A percentile compares a stretch with the other conserved stretches of the same genome.
These are phyloP conservation scores for Alternaria atra DNA, from an alignment of 2,329 filamentous ascomycete genomes.

Conservation along the genomic window DNA sequence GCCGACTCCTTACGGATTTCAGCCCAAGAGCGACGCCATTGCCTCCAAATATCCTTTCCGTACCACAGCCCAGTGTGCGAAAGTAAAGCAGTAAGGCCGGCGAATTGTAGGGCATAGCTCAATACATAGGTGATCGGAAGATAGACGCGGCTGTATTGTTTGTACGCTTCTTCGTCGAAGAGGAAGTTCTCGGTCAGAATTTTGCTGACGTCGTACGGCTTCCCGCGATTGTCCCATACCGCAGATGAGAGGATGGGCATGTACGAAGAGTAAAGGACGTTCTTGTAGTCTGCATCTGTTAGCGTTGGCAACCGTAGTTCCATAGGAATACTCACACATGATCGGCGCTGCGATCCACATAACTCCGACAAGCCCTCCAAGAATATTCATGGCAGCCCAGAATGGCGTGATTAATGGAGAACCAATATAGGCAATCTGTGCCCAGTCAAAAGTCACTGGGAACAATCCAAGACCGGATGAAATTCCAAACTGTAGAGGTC, in stretches of 20 bases:
- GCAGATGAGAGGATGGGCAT: slow-evolving; percentile 86
- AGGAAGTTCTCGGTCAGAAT: slow-evolving; percentile 81
- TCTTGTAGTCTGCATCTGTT: slow-evolving; percentile 68
- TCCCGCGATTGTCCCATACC: slow-evolving; percentile 85
- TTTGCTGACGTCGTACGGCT: slow-evolving; percentile 80
- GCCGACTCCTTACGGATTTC: slow-evolving; percentile 61
- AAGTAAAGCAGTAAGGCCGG: slow-evolving; percentile 78
- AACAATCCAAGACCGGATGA: slow-evolving; percentile 85
- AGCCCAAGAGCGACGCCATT: slow-evolving; percentile 74
- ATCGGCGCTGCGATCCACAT: slow-evolving; percentile 87
- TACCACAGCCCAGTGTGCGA: slow-evolving; percentile 88
- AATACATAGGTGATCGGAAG: slow-evolving; percentile 87
- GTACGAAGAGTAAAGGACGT: slow-evolving; percentile 81
- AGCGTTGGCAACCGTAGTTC: slow-evolving; percentile 1
- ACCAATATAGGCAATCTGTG: slow-evolving; percentile 86
- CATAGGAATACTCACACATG: slow-evolving; percentile 60
- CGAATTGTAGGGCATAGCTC: slow-evolving; percentile 87
- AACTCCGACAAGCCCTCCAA: slow-evolving; percentile 79
- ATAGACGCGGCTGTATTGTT: slow-evolving; percentile 83
- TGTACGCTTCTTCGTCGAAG: slow-evolving; percentile 79
- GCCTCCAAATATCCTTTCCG: slow-evolving; percentile 80
- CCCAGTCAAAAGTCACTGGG: slow-evolving; percentile 90
- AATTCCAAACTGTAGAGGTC: slow-evolving; percentile 70
- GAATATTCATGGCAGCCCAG: slow-evolving; percentile 85
- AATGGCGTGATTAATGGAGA: slow-evolving; percentile 85